Base-by-base conservation (phyloP, 179 eudicot species). In the Beta lomatogona region DNA sequence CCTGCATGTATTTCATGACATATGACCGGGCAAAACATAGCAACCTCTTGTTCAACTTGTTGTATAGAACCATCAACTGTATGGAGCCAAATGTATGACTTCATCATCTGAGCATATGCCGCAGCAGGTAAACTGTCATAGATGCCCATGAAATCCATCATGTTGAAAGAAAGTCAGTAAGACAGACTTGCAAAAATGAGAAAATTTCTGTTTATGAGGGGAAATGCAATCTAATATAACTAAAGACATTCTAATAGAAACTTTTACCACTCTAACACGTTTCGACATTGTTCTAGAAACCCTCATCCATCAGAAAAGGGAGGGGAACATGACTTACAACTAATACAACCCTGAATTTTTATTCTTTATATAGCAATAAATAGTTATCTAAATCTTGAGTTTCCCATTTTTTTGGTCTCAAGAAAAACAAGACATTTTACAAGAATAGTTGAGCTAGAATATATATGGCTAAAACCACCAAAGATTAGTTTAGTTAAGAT, bases 41-140 rank as follows among this genome's bases (percentile, higher is more conserved):
- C 97, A 73, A 94, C 90, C 81, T 90, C 92, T 81, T 89, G 93
- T 85, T 94, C 98, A 67, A 90, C 92, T 91, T 94, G 93, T 85
- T 94, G 98, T 76, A 93, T 86, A 52, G 98, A 91, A 79, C 89
- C 93, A 89, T 94, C 98, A 58, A 88, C 85, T 70, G 94, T 94
- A 85, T 93, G 93, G 79, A 94, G 93, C 98, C 98, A 94, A 79
- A 94, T 81, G 79, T 94, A 93, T 3, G 64, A 25, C 48, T 74
- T 74, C 77, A 74, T 74, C 77, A 89, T 94, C 95, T 94, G 89
- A 60, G 77, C 82, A 66, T 72, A 77, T 57, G 81, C 73, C 73
- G 83, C 72, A 80, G 85, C 82, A 59, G 84, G 87, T 75, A 81
- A 74, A 68, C 84, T 82, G 82, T 78, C 75, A 65, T 2, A 73